Evolutionary conservation across 2,329 filamentous ascomycete species (phyloP).

Genomic region (Cladophialophora psammophila): DNA sequence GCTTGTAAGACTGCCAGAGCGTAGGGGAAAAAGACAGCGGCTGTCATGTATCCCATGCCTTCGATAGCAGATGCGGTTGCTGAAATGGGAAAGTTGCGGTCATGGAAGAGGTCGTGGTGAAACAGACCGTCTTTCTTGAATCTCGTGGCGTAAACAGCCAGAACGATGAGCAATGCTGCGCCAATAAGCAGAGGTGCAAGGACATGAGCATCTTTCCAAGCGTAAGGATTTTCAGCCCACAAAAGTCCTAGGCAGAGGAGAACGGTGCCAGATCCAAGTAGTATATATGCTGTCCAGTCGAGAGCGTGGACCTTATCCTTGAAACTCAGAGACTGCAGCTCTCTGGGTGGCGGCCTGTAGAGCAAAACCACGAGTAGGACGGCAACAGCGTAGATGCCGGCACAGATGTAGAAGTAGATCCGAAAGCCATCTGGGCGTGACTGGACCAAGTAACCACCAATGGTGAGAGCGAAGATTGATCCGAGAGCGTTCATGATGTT

Average conservation of each 20-base stretch:
- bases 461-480: constrained; percentile 21
- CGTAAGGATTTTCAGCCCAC: constrained; percentile 64
- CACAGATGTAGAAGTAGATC: constrained; percentile 33
- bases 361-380: constrained; percentile 23
- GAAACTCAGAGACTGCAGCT: constrained; percentile 27
- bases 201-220: constrained; percentile 60
- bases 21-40: constrained; percentile 21
- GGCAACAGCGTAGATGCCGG: constrained; percentile 28
- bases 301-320: constrained; percentile 27
- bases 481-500: constrained; percentile 28
- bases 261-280: constrained; percentile 19
- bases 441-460: constrained; percentile 25
- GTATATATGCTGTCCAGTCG: constrained; percentile 32
- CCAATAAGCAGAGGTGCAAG: constrained; percentile 60
- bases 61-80: constrained; percentile 16
- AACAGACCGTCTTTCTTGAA: constrained; percentile 60
- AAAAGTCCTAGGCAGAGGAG: constrained; percentile 64
- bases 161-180: constrained; percentile 50
- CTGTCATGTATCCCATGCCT: constrained; percentile 20
- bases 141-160: constrained; percentile 62
- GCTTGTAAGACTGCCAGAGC: constrained; percentile 20
- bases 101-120: constrained; percentile 60
- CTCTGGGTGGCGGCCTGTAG: constrained; percentile 33
- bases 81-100: constrained; percentile 59
- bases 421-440: constrained; percentile 28